A percentile compares a stretch with the other conserved stretches of the same genome.
phyloP scores from a whole-genome alignment of 345 rosid genomes.

The Murraya koenigii region DNA sequence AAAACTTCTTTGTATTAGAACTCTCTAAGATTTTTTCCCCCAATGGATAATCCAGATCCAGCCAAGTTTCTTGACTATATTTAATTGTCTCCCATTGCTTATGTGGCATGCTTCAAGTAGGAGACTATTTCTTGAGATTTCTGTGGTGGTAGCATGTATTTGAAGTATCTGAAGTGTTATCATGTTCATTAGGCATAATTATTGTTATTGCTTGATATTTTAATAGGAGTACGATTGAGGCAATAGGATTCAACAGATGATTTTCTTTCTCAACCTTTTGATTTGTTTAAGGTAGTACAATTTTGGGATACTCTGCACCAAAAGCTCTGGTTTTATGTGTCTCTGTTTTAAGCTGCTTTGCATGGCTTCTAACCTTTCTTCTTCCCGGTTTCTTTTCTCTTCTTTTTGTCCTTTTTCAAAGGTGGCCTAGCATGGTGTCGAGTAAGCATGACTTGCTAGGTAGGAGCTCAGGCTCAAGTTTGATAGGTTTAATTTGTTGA shows the following conservation, averaged over 20 bases:
- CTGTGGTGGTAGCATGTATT: neutral
- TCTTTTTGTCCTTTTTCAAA: no score
- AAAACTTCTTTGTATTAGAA: neutral
- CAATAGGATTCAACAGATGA: neutral
- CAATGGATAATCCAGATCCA: neutral
- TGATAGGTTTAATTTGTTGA: neutral
- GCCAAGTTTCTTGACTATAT: neutral
- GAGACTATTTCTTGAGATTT: neutral
- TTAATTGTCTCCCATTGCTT: neutral
- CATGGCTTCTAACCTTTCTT: no score
- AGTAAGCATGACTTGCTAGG: neutral
- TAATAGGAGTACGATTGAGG: neutral
- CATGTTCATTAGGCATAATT: neutral
- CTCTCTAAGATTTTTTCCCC: neutral
- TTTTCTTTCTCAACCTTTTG: neutral
- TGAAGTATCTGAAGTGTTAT: neutral
- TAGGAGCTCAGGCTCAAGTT: neutral
- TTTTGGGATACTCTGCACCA: no score
- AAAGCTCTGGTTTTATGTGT: no score
- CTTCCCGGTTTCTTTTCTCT: no score
- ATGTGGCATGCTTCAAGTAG: neutral
- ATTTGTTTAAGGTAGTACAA: neutral
- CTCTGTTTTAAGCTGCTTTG: no score
- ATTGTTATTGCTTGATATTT: neutral
- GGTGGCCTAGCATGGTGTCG: neutral